Percentiles rank a stretch among this genome's conserved stretches.
phyloP scores from a whole-genome alignment of 108 stramenopile genomes.

The Skeletonema menzelii region DNA sequence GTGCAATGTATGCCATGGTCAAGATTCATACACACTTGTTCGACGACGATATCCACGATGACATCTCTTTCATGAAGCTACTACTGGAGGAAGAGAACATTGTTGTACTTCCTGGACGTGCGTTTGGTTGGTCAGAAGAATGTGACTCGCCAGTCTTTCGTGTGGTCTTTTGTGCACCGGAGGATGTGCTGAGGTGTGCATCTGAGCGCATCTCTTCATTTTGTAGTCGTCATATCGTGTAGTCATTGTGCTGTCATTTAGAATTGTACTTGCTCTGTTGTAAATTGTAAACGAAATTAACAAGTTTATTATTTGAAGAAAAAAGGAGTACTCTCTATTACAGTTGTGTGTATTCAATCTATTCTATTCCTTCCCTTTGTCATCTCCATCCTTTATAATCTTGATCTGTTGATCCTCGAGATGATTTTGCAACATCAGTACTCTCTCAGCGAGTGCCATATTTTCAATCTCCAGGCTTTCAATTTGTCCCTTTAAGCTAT shows the following conservation, averaged over 20 bases:
- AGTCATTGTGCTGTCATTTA: not conserved
- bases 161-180: constrained; percentile 82
- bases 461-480: constrained; percentile 58
- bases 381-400: constrained; percentile 13
- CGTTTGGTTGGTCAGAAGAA: constrained; percentile 54
- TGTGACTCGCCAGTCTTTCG: constrained; percentile 53
- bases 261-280: not conserved
- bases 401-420: constrained; percentile 55
- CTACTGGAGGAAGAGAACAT: constrained; percentile 91
- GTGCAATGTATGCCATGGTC: constrained; percentile 93
- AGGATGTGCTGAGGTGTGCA: constrained; percentile 56
- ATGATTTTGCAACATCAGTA: constrained; percentile 48
- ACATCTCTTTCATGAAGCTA: constrained; percentile 70
- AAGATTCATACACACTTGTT: constrained; percentile 55
- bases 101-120: constrained; percentile 88
- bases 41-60: constrained; percentile 53
- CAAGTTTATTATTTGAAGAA: too few species aligned
- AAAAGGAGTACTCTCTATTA: not conserved
- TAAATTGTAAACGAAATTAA: not conserved
- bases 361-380: not conserved
- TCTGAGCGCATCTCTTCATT: constrained; percentile 64
- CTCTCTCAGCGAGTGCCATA: constrained; percentile 41
- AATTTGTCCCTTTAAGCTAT: constrained; percentile 50
- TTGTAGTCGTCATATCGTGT: constrained; percentile 60
- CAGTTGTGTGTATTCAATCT: not conserved